Base-by-base conservation (phyloP, 768 basidiomycete species). In the Austroboletus festivus region DNA sequence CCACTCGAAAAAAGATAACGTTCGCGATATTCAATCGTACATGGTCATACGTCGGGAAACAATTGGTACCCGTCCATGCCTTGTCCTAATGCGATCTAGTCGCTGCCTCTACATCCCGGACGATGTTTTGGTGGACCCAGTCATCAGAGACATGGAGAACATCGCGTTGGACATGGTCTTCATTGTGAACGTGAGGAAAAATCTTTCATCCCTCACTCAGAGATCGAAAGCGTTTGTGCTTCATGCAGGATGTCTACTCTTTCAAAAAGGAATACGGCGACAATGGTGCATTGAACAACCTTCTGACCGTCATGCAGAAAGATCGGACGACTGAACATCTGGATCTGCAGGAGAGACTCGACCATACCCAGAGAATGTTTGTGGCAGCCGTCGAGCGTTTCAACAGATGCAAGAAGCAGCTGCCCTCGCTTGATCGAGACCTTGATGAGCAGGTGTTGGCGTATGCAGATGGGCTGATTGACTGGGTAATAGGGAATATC, bases 201-300 rank as follows among this genome's bases (percentile, higher is more conserved):
- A 21, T 18, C 3, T 28, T n/a, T 18, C 5, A 2, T 13, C 12
- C 13, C 5, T 24, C 1, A 9, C 41, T 18, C 28, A 13, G 46
- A 44, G 40, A n/a, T 22, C 34, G 30, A 33, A 31, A n/a, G 18
- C 9, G 19, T 1, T 20, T 24, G 18, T 18, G 12, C 18, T 33
- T 24, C 18, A 20, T 28, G 12, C 23, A 65, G 64, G 60, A 62
- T 15, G 59, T 65, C 35, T 62, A 63, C 35, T 65, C 64, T 13
- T 65, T 61, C 52, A 65, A 65, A 50, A 65, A 65, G 46, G 64
- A 65, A 38, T 46, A 39, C 16, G 54, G 53, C 18, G 61, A 65
- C 13, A 61, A 65, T 18, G 63, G 63, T 1, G 64, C 61, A 10
- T 30, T 58, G 44, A 65, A 63, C 42, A 65, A 65, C 22, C 52